Base-by-base conservation (phyloP, 495 filamentous ascomycete species). In the Penicillium parvum region DNA sequence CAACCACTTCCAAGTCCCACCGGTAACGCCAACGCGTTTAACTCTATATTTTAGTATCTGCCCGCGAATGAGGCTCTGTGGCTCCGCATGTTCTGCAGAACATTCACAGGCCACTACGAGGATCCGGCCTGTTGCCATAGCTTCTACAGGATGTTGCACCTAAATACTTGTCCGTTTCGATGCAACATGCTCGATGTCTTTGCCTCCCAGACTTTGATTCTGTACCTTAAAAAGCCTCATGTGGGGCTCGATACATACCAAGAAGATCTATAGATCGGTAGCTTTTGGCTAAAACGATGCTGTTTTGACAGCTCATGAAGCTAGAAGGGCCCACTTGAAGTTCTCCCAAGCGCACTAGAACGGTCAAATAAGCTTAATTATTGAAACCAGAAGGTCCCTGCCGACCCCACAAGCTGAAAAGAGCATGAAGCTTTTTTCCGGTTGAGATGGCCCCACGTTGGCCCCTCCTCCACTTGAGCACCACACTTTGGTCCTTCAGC, bases 381-480 rank as follows among this genome's bases (percentile, higher is more conserved):
- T n/a, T n/a, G n/a, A n/a, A 2, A 1, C 18, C 11, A 14, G 17
- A 40, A 32, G 9, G 17, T 23, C 16, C 22, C 4, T 9, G 27
- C 9, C 22, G 27, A 29, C 27, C 25, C 38, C 37, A 22, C 26
- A 30, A 27, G 12, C 20, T n/a, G 9, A 14, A 30, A 25, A 15
- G 1, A 3, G 39, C 22, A 30, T 19, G 21, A 18, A 19, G 29
- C 12, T 34, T 34, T 34, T 25, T 14, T 17, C 17, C 12, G 30
- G 17, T 23, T 19, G n/a, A 17, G 17, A 18, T 5, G 8, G 36
- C 43, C 43, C 43, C 43, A 46, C 43, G 32, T 35, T 7, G 19
- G 40, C 19, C 29, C 39, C 34, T 12, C 18, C 28, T 26, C 43
- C 43, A 46, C 43, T 9, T 35, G 20, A 38, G 30, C 46, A 38